phyloP scores from a whole-genome alignment of 2,329 filamentous ascomycete genomes.

The Diaporthe nobilis region DNA sequence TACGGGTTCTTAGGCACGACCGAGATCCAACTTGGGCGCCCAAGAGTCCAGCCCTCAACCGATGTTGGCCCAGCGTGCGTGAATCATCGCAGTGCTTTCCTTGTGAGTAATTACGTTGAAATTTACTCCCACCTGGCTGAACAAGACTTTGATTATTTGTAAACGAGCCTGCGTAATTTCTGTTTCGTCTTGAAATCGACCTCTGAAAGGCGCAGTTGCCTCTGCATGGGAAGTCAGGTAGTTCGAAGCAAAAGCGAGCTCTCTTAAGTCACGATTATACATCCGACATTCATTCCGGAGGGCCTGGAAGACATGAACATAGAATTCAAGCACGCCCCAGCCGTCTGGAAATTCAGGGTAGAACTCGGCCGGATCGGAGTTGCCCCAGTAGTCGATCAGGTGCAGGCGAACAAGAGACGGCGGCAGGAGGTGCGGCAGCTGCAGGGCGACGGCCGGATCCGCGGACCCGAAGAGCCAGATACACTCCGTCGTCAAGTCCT shows the following conservation, averaged over 20 bases:
- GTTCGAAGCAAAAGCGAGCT: not conserved
- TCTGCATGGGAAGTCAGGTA: not conserved
- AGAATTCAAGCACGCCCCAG: not conserved
- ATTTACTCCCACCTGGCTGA: not conserved
- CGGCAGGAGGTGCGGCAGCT: not conserved
- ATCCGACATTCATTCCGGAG: not conserved
- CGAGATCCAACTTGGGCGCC: not conserved
- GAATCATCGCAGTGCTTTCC: not conserved
- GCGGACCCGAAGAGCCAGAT: conserved; percentile 7
- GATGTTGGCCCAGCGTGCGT: not conserved
- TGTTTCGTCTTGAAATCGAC: not conserved
- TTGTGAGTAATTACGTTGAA: not conserved
- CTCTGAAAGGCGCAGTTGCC: not conserved
- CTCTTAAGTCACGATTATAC: not conserved
- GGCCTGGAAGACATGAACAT: not conserved
- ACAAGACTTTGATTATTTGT: not conserved
- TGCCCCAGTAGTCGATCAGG: conserved; percentile 6
- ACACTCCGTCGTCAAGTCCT: not conserved
- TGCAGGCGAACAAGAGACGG: not conserved
- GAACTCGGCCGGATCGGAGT: not conserved
- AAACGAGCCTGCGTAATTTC: not conserved
- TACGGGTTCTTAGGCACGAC: not conserved
- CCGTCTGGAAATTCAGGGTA: not conserved
- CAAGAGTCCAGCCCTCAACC: not conserved
- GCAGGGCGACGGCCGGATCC: not conserved